Evolutionary conservation across 371 early-diverging fungal species (phyloP), one percentile per base, ranked within the genome.

Genomic region (Choanephora cucurbitarum): DNA sequence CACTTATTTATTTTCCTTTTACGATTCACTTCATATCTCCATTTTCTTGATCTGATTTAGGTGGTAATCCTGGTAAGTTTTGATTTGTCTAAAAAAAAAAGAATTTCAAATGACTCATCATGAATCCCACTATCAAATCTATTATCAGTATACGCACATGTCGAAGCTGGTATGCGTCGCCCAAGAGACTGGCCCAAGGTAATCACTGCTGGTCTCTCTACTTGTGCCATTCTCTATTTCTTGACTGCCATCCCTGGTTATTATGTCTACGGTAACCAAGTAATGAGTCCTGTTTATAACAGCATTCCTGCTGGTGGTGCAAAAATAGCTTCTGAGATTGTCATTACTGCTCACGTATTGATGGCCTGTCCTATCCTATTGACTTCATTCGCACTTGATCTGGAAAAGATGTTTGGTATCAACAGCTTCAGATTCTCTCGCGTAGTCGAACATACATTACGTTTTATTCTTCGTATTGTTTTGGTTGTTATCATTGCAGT

Each of bases 311-410:
- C 71, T 1, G 89, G 88, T 9, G 61, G 80, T 21, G 61, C 85
- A 7, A 80, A 87, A 19, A 75, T 77, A 2, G 79, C 83, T n/a
- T 81, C 91, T 15, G 82, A 84, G 44, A 80, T 87, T 41, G 82
- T 92, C 62, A 88, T 93, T 55, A 91, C 92, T 0, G 73, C 86
- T 19, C 94, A 94, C 56, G 89, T 93, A 32, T 58, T 93, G 11
- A 70, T 93, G 28, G 93, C 94, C 14, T 80, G 86, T 34, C 95
- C 94, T 9, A 81, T 94, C 18, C 70, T 92, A 44, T 64, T 93
- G 63, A 92, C 93, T 1, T 85, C 93, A 1, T 89, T 95, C 54
- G 82, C 91, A 28, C 67, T 87, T 19, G 89, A 91, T 57, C 64
- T 86, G 17, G 91, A 90, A 63, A 67, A 77, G 10, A 69, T 81